Evolutionary conservation across 345 rosid genomes (phyloP).

Genomic region (Populus davidiana): DNA sequence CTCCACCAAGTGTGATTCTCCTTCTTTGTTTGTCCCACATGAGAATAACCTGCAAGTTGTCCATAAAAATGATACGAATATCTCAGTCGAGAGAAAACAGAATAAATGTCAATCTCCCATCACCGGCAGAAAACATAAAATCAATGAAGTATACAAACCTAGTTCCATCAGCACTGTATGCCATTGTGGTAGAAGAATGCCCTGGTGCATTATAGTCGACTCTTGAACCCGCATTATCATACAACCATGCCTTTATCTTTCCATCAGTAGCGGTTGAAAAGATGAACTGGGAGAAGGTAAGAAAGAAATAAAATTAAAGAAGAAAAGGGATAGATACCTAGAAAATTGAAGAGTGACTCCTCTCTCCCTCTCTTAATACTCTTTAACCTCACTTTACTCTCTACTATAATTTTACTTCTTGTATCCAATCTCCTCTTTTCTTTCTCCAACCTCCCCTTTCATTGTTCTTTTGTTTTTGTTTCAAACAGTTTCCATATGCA

Average conservation of each 20-base stretch:
- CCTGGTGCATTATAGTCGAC: constrained; percentile 87
- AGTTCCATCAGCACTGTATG: constrained; percentile 76
- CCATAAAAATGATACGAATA: constrained; percentile 16
- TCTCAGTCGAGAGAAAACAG: constrained; percentile 3
- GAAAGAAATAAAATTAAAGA: constrained; percentile 8
- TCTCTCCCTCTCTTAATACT: neutral
- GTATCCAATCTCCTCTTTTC: neutral
- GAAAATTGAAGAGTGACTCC: neutral
- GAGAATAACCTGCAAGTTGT: constrained; percentile 56
- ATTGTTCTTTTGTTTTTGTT: neutral
- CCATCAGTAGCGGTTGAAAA: constrained; percentile 79
- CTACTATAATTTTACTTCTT: neutral
- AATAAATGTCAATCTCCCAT: constrained; percentile 7
- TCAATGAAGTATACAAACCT: constrained; percentile 43
- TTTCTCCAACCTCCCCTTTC: neutral
- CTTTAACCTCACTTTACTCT: neutral
- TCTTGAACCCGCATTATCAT: constrained; percentile 65
- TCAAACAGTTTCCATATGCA: neutral
- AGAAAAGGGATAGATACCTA: too few species aligned
- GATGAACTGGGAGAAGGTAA: constrained; percentile 46
- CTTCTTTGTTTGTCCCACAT: constrained; percentile 79
- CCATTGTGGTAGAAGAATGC: constrained; percentile 66
- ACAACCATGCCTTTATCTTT: constrained; percentile 85
- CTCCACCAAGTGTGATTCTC: constrained; percentile 76
- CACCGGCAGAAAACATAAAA: constrained; percentile 4